Percentiles rank a stretch among this genome's conserved stretches.
Evolutionary conservation across 352 stramenopile species (phyloP).

Genomic region (Globisporangium nagaii): DNA sequence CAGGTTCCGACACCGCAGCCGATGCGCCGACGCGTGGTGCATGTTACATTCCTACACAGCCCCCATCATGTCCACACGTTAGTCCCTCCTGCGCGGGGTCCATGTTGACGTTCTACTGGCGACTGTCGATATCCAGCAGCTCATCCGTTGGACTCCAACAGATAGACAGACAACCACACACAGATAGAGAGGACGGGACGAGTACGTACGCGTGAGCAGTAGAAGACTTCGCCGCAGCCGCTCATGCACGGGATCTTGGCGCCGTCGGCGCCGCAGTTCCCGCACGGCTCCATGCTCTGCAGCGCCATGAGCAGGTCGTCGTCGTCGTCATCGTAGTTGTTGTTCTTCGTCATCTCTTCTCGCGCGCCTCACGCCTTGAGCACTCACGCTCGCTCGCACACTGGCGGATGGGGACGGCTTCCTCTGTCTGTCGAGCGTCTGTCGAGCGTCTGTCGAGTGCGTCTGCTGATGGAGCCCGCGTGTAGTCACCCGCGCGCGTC

Average conservation of each 20-base stretch:
- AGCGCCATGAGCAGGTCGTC: slow-evolving; percentile 83
- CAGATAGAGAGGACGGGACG: neutral
- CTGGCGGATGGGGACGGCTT: neutral
- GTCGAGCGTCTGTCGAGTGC: too few relatives aligned
- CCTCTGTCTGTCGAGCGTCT: too few relatives aligned
- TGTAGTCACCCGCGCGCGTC: too few relatives aligned
- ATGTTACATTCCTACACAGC: slow-evolving; percentile 75
- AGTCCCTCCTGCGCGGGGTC: too few relatives aligned
- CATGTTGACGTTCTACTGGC: too few relatives aligned
- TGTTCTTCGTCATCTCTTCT: slow-evolving; percentile 57
- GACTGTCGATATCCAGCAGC: slow-evolving; percentile 1
- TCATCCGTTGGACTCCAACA: too few relatives aligned
- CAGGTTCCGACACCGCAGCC: slow-evolving; percentile 77
- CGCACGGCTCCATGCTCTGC: slow-evolving; percentile 82
- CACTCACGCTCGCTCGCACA: neutral
- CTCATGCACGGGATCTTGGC: slow-evolving; percentile 87
- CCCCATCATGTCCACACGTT: neutral
- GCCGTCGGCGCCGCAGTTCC: slow-evolving; percentile 73
- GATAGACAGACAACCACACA: neutral
- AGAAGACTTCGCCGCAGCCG: slow-evolving; percentile 82
- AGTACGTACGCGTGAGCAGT: slow-evolving; percentile 69
- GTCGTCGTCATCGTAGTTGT: slow-evolving; percentile 83
- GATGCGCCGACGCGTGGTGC: slow-evolving; percentile 85
- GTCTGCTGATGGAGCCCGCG: too few relatives aligned
- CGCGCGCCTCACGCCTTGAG: too few relatives aligned